Percentiles rank a stretch among this genome's conserved stretches.
Conservation (phyloP, 192 early-diverging fungal species). For the Umbelopsis ramanniana region DNA sequence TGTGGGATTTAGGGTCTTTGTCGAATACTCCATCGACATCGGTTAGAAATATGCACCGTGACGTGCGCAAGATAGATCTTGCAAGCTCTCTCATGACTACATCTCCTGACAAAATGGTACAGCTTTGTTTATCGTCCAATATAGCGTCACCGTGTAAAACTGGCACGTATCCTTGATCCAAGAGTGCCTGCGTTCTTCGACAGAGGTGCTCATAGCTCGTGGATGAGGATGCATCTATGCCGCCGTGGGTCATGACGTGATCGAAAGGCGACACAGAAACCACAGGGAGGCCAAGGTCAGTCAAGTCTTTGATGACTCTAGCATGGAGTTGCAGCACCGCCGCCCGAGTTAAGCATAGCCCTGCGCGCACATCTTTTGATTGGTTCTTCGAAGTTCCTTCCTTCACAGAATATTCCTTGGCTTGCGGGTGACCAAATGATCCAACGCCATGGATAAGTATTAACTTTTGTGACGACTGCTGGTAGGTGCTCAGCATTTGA, state of each 20-base stretch:
- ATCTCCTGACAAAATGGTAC: constrained; percentile 42
- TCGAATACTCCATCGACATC: constrained; percentile 42
- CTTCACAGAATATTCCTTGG: constrained; percentile 36
- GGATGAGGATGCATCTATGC: background rate
- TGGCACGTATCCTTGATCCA: constrained; percentile 35
- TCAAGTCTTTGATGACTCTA: constrained; percentile 9
- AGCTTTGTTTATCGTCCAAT: constrained; percentile 31
- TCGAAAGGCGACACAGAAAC: constrained; percentile 33
- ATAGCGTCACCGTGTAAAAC: constrained; percentile 42
- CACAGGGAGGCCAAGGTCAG: constrained; percentile 25
- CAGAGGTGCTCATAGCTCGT: background rate
- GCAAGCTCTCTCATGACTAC: constrained; percentile 36
- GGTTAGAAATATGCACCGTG: constrained; percentile 40
- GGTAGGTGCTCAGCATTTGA: background rate
- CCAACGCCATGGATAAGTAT: constrained; percentile 44
- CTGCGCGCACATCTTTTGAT: constrained; percentile 19
- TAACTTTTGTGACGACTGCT: background rate
- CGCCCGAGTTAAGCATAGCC: constrained; percentile 20
- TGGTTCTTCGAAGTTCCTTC: constrained; percentile 15
- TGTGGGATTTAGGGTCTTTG: constrained; percentile 34
- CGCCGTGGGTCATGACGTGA: constrained; percentile 28
- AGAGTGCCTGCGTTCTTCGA: constrained; percentile 6
- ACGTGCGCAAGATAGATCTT: background rate
- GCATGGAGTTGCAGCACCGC: constrained; percentile 27
- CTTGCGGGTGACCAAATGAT: constrained; percentile 47